Conservation (phyloP, 805 yeast species). For the Saccharomycopsis guyanensis region DNA sequence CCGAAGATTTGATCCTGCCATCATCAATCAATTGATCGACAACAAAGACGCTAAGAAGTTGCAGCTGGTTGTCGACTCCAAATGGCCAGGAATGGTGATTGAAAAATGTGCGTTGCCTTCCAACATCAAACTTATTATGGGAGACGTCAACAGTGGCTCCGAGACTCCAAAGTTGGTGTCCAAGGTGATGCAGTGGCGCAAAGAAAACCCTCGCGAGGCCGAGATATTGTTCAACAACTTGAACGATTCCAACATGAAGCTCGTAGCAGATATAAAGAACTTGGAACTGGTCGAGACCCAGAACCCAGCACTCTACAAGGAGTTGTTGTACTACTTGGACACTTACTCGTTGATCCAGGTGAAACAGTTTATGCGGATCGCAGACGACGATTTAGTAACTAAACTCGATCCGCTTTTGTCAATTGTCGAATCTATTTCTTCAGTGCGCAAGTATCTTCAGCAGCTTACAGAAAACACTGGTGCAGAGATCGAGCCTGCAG, state of each 20-base stretch:
- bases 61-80: constrained; percentile 2
- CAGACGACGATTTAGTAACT: constrained; percentile 20
- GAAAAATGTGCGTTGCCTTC: constrained; percentile 58
- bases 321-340: constrained; percentile 14
- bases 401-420: constrained; percentile 26
- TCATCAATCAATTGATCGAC: constrained; percentile 33
- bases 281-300: constrained; percentile 30
- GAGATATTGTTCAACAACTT: constrained; percentile 45
- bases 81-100: constrained; percentile 53
- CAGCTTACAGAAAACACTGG: constrained; percentile 55
- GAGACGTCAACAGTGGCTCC: constrained; percentile 88
- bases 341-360: constrained; percentile 19
- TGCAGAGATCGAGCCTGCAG: constrained; percentile 82
- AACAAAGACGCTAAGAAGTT: constrained; percentile 24
- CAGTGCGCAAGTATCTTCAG: constrained; percentile 53
- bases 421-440: constrained; percentile 34
- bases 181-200: constrained; percentile 66
- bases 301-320: constrained; percentile 32
- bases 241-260: constrained; percentile 47
- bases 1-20: constrained; percentile 58
- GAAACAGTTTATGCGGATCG: constrained; percentile 22
- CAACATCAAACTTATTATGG: constrained; percentile 71
- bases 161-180: constrained; percentile 89
- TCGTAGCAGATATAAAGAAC: constrained; percentile 41
- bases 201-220: constrained; percentile 42